phyloP scores from a whole-genome alignment of 2,329 filamentous ascomycete species.

The Neodidymelliopsis sp. region DNA sequence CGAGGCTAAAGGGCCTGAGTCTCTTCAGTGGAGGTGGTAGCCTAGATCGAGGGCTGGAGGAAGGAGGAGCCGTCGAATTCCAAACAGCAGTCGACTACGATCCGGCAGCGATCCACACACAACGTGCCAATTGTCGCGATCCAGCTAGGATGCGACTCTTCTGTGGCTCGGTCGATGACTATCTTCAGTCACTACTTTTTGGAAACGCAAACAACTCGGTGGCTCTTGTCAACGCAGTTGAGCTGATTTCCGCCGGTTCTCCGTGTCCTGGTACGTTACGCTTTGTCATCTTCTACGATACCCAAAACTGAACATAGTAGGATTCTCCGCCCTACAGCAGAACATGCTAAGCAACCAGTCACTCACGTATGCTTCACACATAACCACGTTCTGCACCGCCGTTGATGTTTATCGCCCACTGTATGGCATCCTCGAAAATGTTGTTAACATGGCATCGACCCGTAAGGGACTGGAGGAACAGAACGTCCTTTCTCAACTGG shows the following conservation, averaged over 20 bases:
- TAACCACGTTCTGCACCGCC: constrained; percentile 77
- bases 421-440: constrained; percentile 83
- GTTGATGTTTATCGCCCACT: constrained; percentile 77
- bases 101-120: constrained; percentile 71
- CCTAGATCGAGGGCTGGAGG: constrained; percentile 78
- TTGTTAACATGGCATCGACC: constrained; percentile 67
- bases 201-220: constrained; percentile 55
- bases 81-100: constrained; percentile 73
- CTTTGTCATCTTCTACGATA: neutral
- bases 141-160: constrained; percentile 61
- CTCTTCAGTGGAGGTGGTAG: constrained; percentile 82
- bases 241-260: constrained; percentile 75
- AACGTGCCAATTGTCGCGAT: constrained; percentile 69
- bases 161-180: constrained; percentile 75
- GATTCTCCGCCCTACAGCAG: constrained; percentile 71
- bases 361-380: constrained; percentile 75
- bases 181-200: constrained; percentile 63
- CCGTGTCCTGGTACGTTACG: constrained; percentile 66
- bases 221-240: constrained; percentile 68
- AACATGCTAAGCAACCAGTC: constrained; percentile 64
- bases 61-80: constrained; percentile 71
- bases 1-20: constrained; percentile 62
- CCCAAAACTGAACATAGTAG: constrained; percentile 39
- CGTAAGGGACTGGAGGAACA: constrained; percentile 57
- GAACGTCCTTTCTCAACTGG: constrained; percentile 75